These are phyloP conservation scores for Xylaria acuta DNA, from an alignment of 495 filamentous ascomycete species.

Conservation along the genomic window DNA sequence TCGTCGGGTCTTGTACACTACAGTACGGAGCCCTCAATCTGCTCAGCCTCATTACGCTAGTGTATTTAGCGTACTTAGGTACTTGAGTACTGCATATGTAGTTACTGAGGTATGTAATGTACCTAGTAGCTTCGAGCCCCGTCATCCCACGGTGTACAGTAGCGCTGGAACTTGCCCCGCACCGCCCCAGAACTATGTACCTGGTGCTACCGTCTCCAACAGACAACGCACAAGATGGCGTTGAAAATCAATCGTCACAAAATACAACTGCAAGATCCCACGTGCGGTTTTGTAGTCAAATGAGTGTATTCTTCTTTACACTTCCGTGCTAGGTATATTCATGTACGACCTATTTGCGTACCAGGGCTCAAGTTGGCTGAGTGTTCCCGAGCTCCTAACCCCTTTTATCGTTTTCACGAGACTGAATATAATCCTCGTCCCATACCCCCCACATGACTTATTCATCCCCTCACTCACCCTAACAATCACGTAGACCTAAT, in stretches of 20 bases:
- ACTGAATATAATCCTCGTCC: background rate
- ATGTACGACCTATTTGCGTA: background rate
- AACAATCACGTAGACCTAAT: background rate
- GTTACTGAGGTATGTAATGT: too few species aligned
- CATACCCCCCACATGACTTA: background rate
- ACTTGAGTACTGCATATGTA: too few species aligned
- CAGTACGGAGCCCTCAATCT: background rate
- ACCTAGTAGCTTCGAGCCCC: too few species aligned
- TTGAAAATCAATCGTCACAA: too few species aligned
- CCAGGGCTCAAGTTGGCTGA: conserved; percentile 21
- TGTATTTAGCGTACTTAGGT: background rate
- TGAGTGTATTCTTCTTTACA: conserved; percentile 7
- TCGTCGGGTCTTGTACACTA: background rate
- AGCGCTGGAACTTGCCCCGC: too few species aligned
- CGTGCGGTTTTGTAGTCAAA: conserved; percentile 7
- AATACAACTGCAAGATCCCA: too few species aligned
- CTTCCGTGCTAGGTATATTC: background rate
- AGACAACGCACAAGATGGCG: too few species aligned
- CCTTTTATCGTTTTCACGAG: background rate
- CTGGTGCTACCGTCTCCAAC: background rate
- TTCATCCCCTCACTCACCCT: background rate
- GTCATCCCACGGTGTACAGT: too few species aligned
- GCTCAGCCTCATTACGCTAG: conserved; percentile 11
- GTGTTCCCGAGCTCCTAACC: background rate
- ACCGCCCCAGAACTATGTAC: background rate